Conservation (phyloP, 352 stramenopile genomes). For the Globisporangium carolinianum region DNA sequence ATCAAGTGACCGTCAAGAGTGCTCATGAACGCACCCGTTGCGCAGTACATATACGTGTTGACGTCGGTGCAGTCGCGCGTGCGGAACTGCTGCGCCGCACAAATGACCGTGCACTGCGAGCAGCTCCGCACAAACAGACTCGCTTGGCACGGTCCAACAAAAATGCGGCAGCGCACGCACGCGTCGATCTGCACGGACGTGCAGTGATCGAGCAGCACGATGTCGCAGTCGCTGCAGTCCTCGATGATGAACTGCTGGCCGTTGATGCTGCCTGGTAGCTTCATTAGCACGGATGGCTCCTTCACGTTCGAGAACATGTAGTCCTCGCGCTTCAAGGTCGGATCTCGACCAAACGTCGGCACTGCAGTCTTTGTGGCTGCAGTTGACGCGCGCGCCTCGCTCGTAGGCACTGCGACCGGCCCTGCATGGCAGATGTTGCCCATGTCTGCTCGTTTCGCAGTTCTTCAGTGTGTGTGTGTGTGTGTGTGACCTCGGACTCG, state of each 20-base stretch:
- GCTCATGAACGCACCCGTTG: constrained; percentile 25
- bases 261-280: constrained; percentile 53
- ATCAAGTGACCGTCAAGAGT: not conserved
- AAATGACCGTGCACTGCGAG: constrained; percentile 53
- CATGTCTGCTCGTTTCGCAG: too few species aligned
- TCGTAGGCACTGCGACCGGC: too few species aligned
- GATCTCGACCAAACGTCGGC: constrained; percentile 37
- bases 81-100: constrained; percentile 67
- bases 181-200: constrained; percentile 73
- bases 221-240: constrained; percentile 60
- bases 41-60: constrained; percentile 58
- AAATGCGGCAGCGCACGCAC: constrained; percentile 61
- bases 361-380: not conserved
- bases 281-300: constrained; percentile 33
- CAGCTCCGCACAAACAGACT: constrained; percentile 72
- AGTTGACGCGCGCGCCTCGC: too few species aligned
- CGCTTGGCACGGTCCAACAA: constrained; percentile 58
- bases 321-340: constrained; percentile 60
- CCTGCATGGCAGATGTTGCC: too few species aligned
- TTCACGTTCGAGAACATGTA: constrained; percentile 53
- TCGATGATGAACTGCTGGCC: constrained; percentile 81
- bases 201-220: constrained; percentile 74
- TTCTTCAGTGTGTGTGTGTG: too few species aligned
- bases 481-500: too few species aligned
- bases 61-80: constrained; percentile 56